A percentile compares a stretch with the other conserved stretches of the same genome.
Evolutionary conservation across 208 protist genomes (phyloP).

Genomic region (Wallacemonas sp.): DNA sequence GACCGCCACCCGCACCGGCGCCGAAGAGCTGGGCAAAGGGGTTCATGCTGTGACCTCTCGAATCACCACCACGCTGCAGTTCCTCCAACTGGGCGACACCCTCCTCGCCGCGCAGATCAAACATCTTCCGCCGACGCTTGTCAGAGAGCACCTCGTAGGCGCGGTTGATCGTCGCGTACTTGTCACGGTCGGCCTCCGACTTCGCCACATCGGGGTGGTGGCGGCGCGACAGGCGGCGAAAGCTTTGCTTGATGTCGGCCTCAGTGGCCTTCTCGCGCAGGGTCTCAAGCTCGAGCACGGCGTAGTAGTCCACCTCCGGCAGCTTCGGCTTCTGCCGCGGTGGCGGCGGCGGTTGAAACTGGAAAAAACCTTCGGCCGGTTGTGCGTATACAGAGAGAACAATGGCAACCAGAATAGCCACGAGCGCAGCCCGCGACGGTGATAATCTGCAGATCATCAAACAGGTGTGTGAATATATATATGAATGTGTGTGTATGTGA

Average conservation of each 20-base stretch:
- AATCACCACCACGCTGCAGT: slow-evolving; percentile 16
- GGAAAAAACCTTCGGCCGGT: slow-evolving; percentile 1
- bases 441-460: neutral
- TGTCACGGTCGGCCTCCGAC: slow-evolving; percentile 45
- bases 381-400: neutral
- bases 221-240: slow-evolving; percentile 63
- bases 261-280: slow-evolving; percentile 67
- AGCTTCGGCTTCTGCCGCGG: neutral
- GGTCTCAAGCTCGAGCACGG: slow-evolving; percentile 49
- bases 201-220: slow-evolving; percentile 85
- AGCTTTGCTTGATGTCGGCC: slow-evolving; percentile 78
- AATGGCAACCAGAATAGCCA: neutral
- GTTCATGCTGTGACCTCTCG: slow-evolving; percentile 32
- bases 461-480: neutral
- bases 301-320: slow-evolving; percentile 80
- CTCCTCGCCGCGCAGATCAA: slow-evolving; percentile 89
- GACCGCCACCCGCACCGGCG: slow-evolving; percentile 19
- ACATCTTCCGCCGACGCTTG: slow-evolving; percentile 89
- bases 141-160: slow-evolving; percentile 92
- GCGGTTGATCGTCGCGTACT: slow-evolving; percentile 75
- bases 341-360: neutral
- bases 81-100: slow-evolving; percentile 78
- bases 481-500: too few relatives aligned
- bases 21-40: slow-evolving; percentile 55
- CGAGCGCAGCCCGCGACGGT: neutral